Evolutionary conservation across 805 yeast genomes (phyloP).

Genomic region (Candida lessepsii): DNA sequence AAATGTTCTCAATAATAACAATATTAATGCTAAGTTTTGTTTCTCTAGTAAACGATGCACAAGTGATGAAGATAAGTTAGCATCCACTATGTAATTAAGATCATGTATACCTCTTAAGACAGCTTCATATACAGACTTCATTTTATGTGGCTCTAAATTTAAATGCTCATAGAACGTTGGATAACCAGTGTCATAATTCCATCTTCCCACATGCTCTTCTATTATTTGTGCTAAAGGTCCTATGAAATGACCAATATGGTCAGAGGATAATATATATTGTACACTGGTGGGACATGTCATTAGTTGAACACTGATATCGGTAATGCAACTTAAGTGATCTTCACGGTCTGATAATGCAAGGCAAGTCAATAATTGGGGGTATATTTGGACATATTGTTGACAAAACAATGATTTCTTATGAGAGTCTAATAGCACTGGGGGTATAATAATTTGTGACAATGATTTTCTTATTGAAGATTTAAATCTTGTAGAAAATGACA

Average conservation of each 20-base stretch:
- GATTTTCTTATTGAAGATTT: constrained; percentile 50
- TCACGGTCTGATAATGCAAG: constrained; percentile 53
- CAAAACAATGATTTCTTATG: constrained; percentile 48
- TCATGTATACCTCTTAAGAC: constrained; percentile 31
- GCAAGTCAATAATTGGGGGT: constrained; percentile 48
- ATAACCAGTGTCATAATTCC: constrained; percentile 35
- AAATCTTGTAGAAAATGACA: constrained; percentile 59
- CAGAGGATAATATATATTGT: constrained; percentile 38
- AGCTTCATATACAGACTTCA: constrained; percentile 28
- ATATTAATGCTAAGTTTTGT: constrained; percentile 40
- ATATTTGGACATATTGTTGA: constrained; percentile 52
- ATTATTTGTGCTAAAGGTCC: constrained; percentile 47
- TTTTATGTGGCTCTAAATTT: constrained; percentile 15
- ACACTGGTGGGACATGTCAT: constrained; percentile 46
- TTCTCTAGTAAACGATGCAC: constrained; percentile 26
- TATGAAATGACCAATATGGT: constrained; percentile 43
- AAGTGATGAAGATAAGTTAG: constrained; percentile 18
- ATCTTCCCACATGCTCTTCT: constrained; percentile 36
- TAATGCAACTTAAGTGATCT: constrained; percentile 38
- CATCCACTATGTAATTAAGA: constrained; percentile 26
- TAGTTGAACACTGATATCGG: constrained; percentile 37
- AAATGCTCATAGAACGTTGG: constrained; percentile 26
- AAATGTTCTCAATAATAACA: constrained; percentile 50
- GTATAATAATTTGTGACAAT: constrained; percentile 50
- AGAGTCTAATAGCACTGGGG: constrained; percentile 54